Evolutionary conservation across 495 filamentous ascomycete genomes (phyloP).

Genomic region (Neurospora sp.): DNA sequence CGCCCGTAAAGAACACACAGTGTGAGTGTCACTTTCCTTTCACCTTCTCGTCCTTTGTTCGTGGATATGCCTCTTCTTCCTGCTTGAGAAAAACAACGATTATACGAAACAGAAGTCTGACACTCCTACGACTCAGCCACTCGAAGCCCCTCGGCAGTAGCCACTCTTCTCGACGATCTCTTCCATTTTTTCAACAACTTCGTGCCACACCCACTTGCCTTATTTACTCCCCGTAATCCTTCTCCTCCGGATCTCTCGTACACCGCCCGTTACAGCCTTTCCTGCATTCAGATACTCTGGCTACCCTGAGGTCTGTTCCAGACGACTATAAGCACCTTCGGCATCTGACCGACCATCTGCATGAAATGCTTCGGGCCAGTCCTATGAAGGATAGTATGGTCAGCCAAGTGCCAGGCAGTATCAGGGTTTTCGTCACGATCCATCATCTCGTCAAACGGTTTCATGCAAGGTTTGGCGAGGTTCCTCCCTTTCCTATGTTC

Average conservation of each 20-base stretch:
- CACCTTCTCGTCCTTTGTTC: neutral
- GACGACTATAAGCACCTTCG: neutral
- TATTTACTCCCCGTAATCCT: too few relatives aligned
- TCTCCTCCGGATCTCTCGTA: too few relatives aligned
- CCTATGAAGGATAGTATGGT: neutral
- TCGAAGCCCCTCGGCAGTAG: neutral
- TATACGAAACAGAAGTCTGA: neutral
- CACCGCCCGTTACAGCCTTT: too few relatives aligned
- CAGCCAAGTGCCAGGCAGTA: conserved; percentile 38
- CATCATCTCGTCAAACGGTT: conserved; percentile 50
- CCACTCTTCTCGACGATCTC: neutral
- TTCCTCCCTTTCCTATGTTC: conserved; percentile 50
- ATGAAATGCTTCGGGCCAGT: neutral
- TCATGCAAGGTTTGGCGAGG: conserved; percentile 41
- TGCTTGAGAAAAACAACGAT: neutral
- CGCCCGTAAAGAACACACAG: neutral
- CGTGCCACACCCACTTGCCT: too few relatives aligned
- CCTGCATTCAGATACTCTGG: too few relatives aligned
- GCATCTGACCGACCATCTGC: neutral
- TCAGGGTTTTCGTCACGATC: conserved; percentile 54
- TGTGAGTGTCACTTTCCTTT: neutral
- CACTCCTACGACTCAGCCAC: neutral
- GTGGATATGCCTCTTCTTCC: neutral
- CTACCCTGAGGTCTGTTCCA: neutral
- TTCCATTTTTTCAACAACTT: too few relatives aligned